Evolutionary conservation across 352 stramenopile genomes (phyloP).

Genomic region (Phytophthora cryptogea): DNA sequence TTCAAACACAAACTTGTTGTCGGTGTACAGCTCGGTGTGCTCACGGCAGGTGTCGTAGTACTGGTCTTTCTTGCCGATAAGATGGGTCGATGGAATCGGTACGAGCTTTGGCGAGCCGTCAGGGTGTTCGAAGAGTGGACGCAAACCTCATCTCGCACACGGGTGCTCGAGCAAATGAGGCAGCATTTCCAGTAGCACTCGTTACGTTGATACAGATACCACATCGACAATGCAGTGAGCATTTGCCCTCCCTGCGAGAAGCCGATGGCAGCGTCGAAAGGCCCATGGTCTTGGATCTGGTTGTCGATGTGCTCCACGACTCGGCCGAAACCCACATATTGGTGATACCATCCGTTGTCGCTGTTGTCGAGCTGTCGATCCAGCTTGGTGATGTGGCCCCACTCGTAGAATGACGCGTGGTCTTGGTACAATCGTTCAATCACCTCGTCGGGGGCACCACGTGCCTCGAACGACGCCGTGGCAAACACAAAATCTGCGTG

Average conservation of each 20-base stretch:
- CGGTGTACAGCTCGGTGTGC: constrained; percentile 36
- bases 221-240: constrained; percentile 48
- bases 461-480: constrained; percentile 39
- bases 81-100: constrained; percentile 59
- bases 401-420: constrained; percentile 51
- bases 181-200: constrained; percentile 46
- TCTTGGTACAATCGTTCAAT: constrained; percentile 44
- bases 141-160: constrained; percentile 29
- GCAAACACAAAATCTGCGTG: constrained; percentile 57
- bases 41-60: constrained; percentile 46
- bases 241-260: constrained; percentile 71
- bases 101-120: constrained; percentile 33
- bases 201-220: constrained; percentile 36
- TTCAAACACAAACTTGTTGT: constrained; percentile 34
- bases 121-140: constrained; percentile 39
- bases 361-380: constrained; percentile 20
- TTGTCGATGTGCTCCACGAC: constrained; percentile 48
- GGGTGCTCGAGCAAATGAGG: constrained; percentile 41
- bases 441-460: constrained; percentile 34
- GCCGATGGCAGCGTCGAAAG: constrained; percentile 57
- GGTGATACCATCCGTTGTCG: constrained; percentile 46
- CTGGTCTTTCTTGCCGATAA: constrained; percentile 52
- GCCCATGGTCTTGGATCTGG: constrained; percentile 42
- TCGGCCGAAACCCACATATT: constrained; percentile 47
- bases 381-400: constrained; percentile 29